phyloP scores from a whole-genome alignment of 2,329 filamentous ascomycete genomes.

The Sclerotinia borealis region DNA sequence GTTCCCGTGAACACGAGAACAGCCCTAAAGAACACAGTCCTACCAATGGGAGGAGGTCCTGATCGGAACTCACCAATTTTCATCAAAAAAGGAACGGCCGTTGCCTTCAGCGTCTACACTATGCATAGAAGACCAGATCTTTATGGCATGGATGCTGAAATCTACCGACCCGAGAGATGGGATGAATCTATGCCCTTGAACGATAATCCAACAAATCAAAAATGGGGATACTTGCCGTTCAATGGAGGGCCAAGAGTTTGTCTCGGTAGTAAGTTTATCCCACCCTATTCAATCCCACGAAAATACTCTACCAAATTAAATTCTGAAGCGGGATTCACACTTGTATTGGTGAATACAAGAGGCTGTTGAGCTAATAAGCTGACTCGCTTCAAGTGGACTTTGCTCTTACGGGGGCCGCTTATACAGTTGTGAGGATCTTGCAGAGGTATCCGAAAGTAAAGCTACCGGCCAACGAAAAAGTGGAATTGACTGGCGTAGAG shows the following conservation, averaged over 20 bases:
- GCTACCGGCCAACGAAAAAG: background rate
- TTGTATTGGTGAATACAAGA: too few relatives aligned
- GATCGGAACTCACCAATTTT: conserved; percentile 28
- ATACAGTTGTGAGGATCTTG: background rate
- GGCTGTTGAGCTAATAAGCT: too few relatives aligned
- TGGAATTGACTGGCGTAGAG: background rate
- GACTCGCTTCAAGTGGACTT: too few relatives aligned
- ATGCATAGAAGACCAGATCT: conserved; percentile 42
- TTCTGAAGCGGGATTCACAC: too few relatives aligned
- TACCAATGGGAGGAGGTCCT: conserved; percentile 30
- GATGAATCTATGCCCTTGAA: conserved; percentile 29
- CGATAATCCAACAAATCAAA: background rate
- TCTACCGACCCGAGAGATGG: conserved; percentile 65
- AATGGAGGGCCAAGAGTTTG: conserved; percentile 62
- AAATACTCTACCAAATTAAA: too few relatives aligned
- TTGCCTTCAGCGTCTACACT: conserved; percentile 24
- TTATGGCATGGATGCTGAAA: conserved; percentile 64
- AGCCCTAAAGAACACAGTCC: conserved; percentile 21
- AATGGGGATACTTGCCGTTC: conserved; percentile 71
- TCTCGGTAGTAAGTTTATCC: conserved; percentile 50
- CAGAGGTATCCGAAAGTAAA: background rate
- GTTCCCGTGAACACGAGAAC: conserved; percentile 27
- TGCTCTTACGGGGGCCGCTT: background rate
- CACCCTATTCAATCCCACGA: too few relatives aligned
- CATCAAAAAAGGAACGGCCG: conserved; percentile 20